These are phyloP conservation scores for Furcasterigmium furcatum DNA, from an alignment of 2,329 filamentous ascomycete species.

Conservation along the genomic window DNA sequence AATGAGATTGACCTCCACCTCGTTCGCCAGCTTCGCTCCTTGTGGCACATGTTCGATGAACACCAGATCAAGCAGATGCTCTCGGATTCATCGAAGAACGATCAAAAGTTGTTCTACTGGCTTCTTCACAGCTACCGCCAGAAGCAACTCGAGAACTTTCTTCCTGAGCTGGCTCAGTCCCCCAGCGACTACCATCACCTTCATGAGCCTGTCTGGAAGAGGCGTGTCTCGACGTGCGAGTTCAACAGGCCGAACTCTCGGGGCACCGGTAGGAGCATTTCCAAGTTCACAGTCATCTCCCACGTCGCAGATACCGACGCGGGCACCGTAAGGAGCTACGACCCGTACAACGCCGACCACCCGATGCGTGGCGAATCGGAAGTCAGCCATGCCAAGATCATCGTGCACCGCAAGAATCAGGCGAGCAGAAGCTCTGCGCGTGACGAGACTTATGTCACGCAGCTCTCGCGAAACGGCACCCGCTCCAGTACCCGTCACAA, in stretches of 20 bases:
- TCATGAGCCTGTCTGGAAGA: slow-evolving; percentile 53
- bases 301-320: slow-evolving; percentile 51
- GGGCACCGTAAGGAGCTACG: slow-evolving; percentile 65
- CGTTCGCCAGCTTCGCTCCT: slow-evolving; percentile 78
- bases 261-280: slow-evolving; percentile 51
- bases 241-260: slow-evolving; percentile 45
- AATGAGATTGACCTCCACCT: slow-evolving; percentile 78
- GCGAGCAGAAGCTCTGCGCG: slow-evolving; percentile 15
- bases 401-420: slow-evolving; percentile 57
- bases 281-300: slow-evolving; percentile 64
- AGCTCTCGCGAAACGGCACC: slow-evolving; percentile 28
- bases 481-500: slow-evolving; percentile 21
- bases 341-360: slow-evolving; percentile 75
- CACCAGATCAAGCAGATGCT: slow-evolving; percentile 68
- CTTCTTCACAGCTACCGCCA: slow-evolving; percentile 79
- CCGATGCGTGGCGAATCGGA: slow-evolving; percentile 38
- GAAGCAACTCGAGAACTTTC: slow-evolving; percentile 84
- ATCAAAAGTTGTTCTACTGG: slow-evolving; percentile 92
- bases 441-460: slow-evolving; percentile 17
- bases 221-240: slow-evolving; percentile 58
- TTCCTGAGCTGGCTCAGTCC: slow-evolving; percentile 75
- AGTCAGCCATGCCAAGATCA: slow-evolving; percentile 63
- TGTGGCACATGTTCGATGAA: slow-evolving; percentile 86
- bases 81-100: slow-evolving; percentile 54
- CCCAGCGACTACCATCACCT: slow-evolving; percentile 89